Base-by-base conservation (phyloP, 352 stramenopile genomes). In the Pythium rhizo-oryzae region DNA sequence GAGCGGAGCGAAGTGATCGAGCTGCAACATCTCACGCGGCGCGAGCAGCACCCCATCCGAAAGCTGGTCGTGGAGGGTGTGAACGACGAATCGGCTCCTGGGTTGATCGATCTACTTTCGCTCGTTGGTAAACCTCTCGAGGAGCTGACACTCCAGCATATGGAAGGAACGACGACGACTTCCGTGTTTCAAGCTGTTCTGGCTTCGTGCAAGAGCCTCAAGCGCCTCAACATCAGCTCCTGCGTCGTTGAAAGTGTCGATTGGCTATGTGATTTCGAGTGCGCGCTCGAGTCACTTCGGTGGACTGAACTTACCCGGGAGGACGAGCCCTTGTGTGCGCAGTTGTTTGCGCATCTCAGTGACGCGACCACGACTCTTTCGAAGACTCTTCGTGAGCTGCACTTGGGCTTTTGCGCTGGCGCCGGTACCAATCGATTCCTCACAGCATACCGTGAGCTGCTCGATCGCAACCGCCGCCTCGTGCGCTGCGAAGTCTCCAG, bases 131-230 rank as follows among this genome's bases (percentile, higher is more conserved):
- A 52, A 18, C 55, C 55, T 8, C 39, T 70, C 8, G 44, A 70
- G 8, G 47, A 24, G 8, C 19, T 65, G 2, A 43, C 43, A n/a
- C 9, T 69, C 1, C 4, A 16, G 18, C n/a, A 2, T 1, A 8
- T 59, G 2, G 18, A 44, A 28, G 47, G 35, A n/a, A 33, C 44
- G 24, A 56, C 21, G 25, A 35, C 12, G 12, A 16, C 23, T n/a
- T 23, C 19, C n/a, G 21, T 69, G 18, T 54, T 69, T 11, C 16
- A 18, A 11, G 55, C 62, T 21, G 46, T 64, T 4, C 35, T 24
- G 13, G 11, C 63, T 19, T 55, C 47, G 9, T 70, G 63, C n/a
- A 35, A 19, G 11, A 70, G 65, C 15, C 43, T 70, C 21, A 62
- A 62, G 54, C 53, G 44, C 19, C 35, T 69, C 11, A 41, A 43